Conservation (phyloP, 768 basidiomycete species). For the Psilocybe sp. region DNA sequence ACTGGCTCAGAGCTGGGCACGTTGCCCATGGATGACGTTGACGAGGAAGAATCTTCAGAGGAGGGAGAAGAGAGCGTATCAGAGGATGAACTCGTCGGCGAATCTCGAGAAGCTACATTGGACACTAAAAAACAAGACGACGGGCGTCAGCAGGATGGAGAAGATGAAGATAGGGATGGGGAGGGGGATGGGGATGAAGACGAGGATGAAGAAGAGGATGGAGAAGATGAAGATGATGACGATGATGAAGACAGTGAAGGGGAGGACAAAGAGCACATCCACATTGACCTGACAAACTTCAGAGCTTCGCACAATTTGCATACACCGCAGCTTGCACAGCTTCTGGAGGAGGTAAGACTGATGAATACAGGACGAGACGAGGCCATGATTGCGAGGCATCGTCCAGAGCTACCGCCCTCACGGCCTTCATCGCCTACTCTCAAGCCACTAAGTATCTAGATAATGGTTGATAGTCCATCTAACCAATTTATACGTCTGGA, state of each 20-base stretch:
- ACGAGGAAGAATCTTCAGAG: conserved; percentile 26
- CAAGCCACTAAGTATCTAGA: no score
- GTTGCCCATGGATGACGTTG: conserved; percentile 36
- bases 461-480: no score
- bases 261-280: conserved; percentile 18
- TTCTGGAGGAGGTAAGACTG: conserved; percentile 55
- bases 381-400: conserved; percentile 25
- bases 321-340: conserved; percentile 46
- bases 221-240: not conserved
- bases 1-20: conserved; percentile 63
- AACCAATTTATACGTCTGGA: no score
- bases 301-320: conserved; percentile 22
- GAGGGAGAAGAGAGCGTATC: conserved; percentile 28
- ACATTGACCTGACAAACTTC: conserved; percentile 21
- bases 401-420: conserved; percentile 1
- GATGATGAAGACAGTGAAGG: not conserved
- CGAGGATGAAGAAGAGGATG: conserved; percentile 1
- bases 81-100: conserved; percentile 28
- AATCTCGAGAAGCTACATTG: conserved; percentile 22
- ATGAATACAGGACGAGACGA: conserved; percentile 46
- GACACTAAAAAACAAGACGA: conserved; percentile 26
- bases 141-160: conserved; percentile 1
- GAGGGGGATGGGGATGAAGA: not conserved
- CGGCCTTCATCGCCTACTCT: no score
- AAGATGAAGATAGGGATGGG: conserved; percentile 10